Evolutionary conservation across 2,329 filamentous ascomycete genomes (phyloP), one percentile per base, ranked within the genome.

Genomic region (Gnomoniopsis smithogilvyi): DNA sequence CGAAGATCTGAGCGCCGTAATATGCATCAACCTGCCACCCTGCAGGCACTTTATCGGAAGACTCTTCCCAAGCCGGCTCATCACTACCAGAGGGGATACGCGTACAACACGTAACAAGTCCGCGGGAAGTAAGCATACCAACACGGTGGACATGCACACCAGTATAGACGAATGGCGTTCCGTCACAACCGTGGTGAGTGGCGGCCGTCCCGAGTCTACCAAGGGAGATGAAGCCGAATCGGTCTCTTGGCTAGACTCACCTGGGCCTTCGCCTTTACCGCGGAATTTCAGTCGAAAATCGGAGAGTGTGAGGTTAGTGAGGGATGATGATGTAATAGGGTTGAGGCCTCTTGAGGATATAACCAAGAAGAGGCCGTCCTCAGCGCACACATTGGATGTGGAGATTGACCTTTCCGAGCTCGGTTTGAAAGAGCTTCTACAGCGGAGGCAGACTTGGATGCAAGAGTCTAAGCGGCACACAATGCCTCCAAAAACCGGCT

Each of bases 1-100:
- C 34, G 56, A 59, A 34, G 38, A 49, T 21, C 51, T 59, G 12
- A 59, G 49, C 45, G 33, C 51, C 43, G 51, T 59, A n/a, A 50
- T 59, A 2, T 59, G 56, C 46, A 41, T 54, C 7, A 59, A 55
- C 6, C 24, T 59, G 45, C 56, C 51, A 17, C 51, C 56, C 7
- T 55, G 51, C 12, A 45, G 56, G 11, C 56, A 54, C 22, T 43
- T 59, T 22, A 45, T 55, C 24, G 47, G 33, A 22, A 48, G 22
- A 30, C 19, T 59, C 41, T 41, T 58, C 30, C 56, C 56, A 48
- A 36, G 56, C 24, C 56, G 38, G 3, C 26, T 58, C 36, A 38
- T 34, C 30, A 53, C 56, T 14, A 48, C 49, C 21, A 22, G 30
- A 19, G 15, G 43, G 12, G 17, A 41, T 2, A 41, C 36, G 17